These are phyloP conservation scores for Pseudopyrenochaeta lycopersici DNA, from an alignment of 2,329 filamentous ascomycete species.

Conservation along the genomic window DNA sequence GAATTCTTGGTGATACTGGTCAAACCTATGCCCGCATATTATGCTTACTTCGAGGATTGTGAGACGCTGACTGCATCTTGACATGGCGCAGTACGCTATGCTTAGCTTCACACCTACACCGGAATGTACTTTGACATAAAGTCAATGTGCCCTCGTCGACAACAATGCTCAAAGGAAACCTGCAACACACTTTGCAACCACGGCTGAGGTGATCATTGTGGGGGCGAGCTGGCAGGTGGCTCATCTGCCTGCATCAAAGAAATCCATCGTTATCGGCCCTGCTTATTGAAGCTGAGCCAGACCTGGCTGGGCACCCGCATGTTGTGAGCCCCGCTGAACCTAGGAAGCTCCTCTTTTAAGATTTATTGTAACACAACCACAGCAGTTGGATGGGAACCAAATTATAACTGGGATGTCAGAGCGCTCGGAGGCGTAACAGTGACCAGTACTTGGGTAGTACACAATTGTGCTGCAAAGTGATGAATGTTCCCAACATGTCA, in stretches of 20 bases:
- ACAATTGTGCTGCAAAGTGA: too few species aligned
- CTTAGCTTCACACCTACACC: too few species aligned
- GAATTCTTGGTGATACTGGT: too few species aligned
- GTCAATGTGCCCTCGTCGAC: not conserved
- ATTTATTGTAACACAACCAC: conserved; percentile 45
- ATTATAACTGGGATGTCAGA: conserved; percentile 41
- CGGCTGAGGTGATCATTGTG: conserved; percentile 36
- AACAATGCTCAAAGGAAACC: too few species aligned
- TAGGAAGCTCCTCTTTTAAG: conserved; percentile 32
- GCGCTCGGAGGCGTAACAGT: conserved; percentile 36
- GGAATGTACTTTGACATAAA: too few species aligned
- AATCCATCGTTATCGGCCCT: conserved; percentile 27
- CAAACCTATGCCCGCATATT: too few species aligned
- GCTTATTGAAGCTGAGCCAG: conserved; percentile 44
- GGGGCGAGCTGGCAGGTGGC: conserved; percentile 38
- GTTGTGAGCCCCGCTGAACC: conserved; percentile 25
- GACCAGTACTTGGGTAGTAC: conserved; percentile 31
- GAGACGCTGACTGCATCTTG: too few species aligned
- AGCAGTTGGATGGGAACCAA: conserved; percentile 30
- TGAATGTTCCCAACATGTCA: not conserved
- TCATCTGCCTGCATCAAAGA: conserved; percentile 39
- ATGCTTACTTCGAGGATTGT: too few species aligned
- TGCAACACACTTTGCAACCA: too few species aligned
- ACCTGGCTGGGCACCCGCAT: conserved; percentile 26
- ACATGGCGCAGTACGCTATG: too few species aligned